Conservation (phyloP, 768 basidiomycete species). For the Boletus sp. region DNA sequence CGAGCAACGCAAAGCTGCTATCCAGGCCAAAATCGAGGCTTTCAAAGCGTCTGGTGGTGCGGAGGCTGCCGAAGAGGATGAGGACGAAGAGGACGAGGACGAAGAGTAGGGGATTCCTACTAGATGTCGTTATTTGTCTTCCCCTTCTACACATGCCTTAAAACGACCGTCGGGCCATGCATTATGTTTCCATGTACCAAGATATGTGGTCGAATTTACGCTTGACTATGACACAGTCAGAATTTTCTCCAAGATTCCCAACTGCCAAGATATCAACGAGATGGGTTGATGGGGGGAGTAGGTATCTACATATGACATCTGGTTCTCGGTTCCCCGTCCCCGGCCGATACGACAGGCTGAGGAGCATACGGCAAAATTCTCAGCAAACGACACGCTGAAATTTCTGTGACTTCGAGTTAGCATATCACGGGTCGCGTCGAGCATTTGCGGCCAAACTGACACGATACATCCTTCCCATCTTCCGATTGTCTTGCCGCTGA, state of each 20-base stretch:
- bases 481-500: conserved; percentile 60
- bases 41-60: conserved; percentile 69
- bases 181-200: conserved; percentile 20
- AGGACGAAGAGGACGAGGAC: conserved; percentile 18
- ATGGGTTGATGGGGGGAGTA: conserved; percentile 32
- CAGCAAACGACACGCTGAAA: conserved; percentile 55
- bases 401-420: conserved; percentile 43
- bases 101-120: conserved; percentile 52
- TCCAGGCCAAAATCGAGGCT: conserved; percentile 85
- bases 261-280: conserved; percentile 56
- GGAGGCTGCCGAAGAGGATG: conserved; percentile 44
- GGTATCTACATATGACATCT: conserved; percentile 42
- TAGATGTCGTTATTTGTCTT: background rate
- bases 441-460: conserved; percentile 41
- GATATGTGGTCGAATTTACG: conserved; percentile 8
- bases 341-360: conserved; percentile 54
- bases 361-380: conserved; percentile 51
- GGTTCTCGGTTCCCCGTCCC: conserved; percentile 35
- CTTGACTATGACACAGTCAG: conserved; percentile 21
- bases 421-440: background rate
- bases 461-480: conserved; percentile 77
- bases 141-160: conserved; percentile 1
- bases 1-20: conserved; percentile 73
- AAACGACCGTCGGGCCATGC: conserved; percentile 15
- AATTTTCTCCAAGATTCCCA: conserved; percentile 43